Percentiles rank a stretch among this genome's conserved stretches.
These are phyloP conservation scores for Ceratocystis albifundus DNA, from an alignment of 2,329 filamentous ascomycete species.

Conservation along the genomic window DNA sequence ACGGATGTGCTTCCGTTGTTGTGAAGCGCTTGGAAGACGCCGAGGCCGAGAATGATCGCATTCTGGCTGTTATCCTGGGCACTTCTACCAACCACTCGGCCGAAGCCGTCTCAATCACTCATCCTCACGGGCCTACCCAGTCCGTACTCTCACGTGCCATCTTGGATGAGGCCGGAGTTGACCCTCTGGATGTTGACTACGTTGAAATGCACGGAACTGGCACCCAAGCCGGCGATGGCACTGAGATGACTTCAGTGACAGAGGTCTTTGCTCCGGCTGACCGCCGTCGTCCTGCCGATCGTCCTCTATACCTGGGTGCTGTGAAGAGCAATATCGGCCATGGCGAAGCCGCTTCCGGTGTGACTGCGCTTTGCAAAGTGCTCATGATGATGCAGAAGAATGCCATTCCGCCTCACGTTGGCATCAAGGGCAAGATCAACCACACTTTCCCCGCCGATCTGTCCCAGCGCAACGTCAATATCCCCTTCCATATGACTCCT, in stretches of 20 bases:
- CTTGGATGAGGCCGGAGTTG: constrained; percentile 59
- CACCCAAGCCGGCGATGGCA: constrained; percentile 72
- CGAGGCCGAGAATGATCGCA: constrained; percentile 62
- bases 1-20: constrained; percentile 61
- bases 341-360: constrained; percentile 49
- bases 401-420: constrained; percentile 52
- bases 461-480: constrained; percentile 45
- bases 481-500: constrained; percentile 43
- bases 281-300: constrained; percentile 36
- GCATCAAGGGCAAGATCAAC: constrained; percentile 55
- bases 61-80: constrained; percentile 63
- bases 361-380: constrained; percentile 52
- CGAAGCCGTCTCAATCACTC: constrained; percentile 70
- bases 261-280: constrained; percentile 40
- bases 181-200: constrained; percentile 67
- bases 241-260: constrained; percentile 69
- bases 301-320: constrained; percentile 50
- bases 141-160: constrained; percentile 58
- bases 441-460: constrained; percentile 47
- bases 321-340: constrained; percentile 56
- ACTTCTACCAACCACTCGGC: constrained; percentile 72
- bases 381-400: constrained; percentile 54
- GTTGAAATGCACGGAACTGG: constrained; percentile 87
- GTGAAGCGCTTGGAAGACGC: constrained; percentile 74
- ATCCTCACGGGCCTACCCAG: constrained; percentile 68